Base-by-base conservation (phyloP, 2,329 filamentous ascomycete species). In the Pseudogymnoascus sp. region DNA sequence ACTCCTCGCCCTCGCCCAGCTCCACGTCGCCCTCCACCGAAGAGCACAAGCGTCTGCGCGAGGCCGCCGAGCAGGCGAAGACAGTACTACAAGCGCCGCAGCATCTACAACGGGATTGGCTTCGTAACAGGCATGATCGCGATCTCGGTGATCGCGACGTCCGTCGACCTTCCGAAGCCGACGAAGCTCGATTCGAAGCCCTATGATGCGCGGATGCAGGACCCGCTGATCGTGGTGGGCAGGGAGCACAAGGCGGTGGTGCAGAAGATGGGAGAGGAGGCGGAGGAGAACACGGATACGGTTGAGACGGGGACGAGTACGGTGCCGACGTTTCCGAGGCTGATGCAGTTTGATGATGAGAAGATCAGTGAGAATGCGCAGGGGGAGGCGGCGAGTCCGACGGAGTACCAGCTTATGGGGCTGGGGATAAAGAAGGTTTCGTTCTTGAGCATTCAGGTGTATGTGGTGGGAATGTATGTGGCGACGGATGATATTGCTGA, bases 401-500 rank as follows among this genome's bases (percentile, higher is more conserved):
- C 75, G 70, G 89, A 96, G 70, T 97, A 97, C 74, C 93, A 91
- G 21, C 82, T 97, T 0, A 83, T 97, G 5, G 95, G 95, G 0
- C 78, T 97, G 4, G 95, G 95, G 16, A 88, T 96, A 66, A 85
- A 95, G 62, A 92, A 89, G 0, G 95, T 99, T 33, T 96, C 90
- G 23, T 96, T 97, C 75, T 78, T 97, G 49, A 80, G 85, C 59
- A 91, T 99, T 49, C 88, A 96, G 74, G 95, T 99, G 61, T 99
- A 99, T 77, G 89, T 97, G 16, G 89, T 96, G 0, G 95, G 93
- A 14, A 85, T 96, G 69, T 99, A 99, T 77, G 83, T 97, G 25
- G 90, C 92, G 25, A 93, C 88, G 0, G 80, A 87, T 38, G 92
- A 96, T 71, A 86, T 99, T 64, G 86, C 88, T 3, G 81, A 83